A percentile compares a stretch with the other conserved stretches of the same genome.
phyloP scores from a whole-genome alignment of 2,329 filamentous ascomycete species.

The Claviceps sp. region DNA sequence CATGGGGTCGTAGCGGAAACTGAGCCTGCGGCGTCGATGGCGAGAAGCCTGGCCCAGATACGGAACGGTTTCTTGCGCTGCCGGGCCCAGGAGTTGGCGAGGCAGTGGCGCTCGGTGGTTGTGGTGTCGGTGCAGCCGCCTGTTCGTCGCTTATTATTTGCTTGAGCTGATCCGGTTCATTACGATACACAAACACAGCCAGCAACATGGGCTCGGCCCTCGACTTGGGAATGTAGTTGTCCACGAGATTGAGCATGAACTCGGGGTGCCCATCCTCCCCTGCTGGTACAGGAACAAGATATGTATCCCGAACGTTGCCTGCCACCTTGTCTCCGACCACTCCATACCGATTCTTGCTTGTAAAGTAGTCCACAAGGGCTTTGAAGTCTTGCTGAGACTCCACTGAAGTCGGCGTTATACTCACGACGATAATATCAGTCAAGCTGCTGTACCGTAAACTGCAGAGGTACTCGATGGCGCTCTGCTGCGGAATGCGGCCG shows the following conservation, averaged over 20 bases:
- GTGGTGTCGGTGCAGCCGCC: slow-evolving; percentile 7
- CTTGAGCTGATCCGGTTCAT: slow-evolving; percentile 31
- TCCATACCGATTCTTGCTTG: slow-evolving; percentile 68
- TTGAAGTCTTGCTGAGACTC: slow-evolving; percentile 51
- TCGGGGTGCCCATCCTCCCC: slow-evolving; percentile 62
- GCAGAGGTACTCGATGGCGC: slow-evolving; percentile 84
- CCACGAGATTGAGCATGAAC: slow-evolving; percentile 78
- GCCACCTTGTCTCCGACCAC: slow-evolving; percentile 67
- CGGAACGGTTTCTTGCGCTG: slow-evolving; percentile 31
- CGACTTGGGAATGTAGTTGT: slow-evolving; percentile 62
- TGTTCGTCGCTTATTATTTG: slow-evolving; percentile 13
- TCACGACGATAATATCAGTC: slow-evolving; percentile 74
- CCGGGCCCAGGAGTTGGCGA: slow-evolving; percentile 23
- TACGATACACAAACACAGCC: slow-evolving; percentile 72
- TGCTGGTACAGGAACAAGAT: slow-evolving; percentile 72
- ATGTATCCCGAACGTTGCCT: slow-evolving; percentile 74
- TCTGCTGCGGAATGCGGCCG: slow-evolving; percentile 67
- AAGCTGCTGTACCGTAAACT: slow-evolving; percentile 68
- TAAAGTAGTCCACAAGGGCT: slow-evolving; percentile 77
- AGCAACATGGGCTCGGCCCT: slow-evolving; percentile 66
- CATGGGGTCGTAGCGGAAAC: slow-evolving; percentile 17
- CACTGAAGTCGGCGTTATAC: slow-evolving; percentile 51
- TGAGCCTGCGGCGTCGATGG: slow-evolving; percentile 32
- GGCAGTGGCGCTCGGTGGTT: slow-evolving; percentile 6
- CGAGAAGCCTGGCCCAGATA: slow-evolving; percentile 39